Percentiles rank a stretch among this genome's conserved stretches.
These are phyloP conservation scores for Harringtonia lauricola DNA, from an alignment of 2,329 filamentous ascomycete genomes.

Conservation along the genomic window DNA sequence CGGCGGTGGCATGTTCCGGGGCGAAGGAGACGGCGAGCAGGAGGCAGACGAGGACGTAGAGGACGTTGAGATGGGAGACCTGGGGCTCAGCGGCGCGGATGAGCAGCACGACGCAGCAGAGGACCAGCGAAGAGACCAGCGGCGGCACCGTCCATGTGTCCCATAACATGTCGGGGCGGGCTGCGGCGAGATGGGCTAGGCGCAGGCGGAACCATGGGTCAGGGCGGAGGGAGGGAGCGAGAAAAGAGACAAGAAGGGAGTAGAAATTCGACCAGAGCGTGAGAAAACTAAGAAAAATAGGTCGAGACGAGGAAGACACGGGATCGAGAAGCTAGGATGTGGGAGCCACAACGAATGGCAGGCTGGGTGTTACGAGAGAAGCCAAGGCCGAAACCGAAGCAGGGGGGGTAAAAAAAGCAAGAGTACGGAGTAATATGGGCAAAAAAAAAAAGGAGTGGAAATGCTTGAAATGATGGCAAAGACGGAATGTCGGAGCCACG, in stretches of 20 bases:
- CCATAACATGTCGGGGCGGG: slow-evolving; percentile 36
- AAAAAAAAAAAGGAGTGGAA: background rate
- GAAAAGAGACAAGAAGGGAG: slow-evolving; percentile 1
- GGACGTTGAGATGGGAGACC: slow-evolving; percentile 28
- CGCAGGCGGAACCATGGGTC: slow-evolving; percentile 12
- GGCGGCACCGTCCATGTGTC: slow-evolving; percentile 31
- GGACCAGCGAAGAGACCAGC: slow-evolving; percentile 31
- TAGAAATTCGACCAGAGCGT: background rate
- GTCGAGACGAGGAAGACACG: background rate
- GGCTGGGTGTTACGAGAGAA: background rate
- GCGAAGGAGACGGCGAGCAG: slow-evolving; percentile 30
- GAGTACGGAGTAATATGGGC: background rate
- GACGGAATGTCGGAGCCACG: no score
- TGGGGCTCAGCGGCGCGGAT: slow-evolving; percentile 35
- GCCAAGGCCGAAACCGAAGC: background rate
- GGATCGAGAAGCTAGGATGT: background rate
- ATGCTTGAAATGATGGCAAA: background rate
- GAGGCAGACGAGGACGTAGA: slow-evolving; percentile 26
- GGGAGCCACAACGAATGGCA: no score
- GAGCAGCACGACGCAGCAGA: slow-evolving; percentile 29
- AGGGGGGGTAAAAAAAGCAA: background rate
- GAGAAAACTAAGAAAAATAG: background rate
- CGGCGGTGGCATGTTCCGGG: slow-evolving; percentile 26
- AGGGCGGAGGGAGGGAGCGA: background rate
- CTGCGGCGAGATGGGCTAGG: slow-evolving; percentile 9